Evolutionary conservation across 176 grass and related monocot species (phyloP).

Genomic region (Hsuehochloa calcarea): DNA sequence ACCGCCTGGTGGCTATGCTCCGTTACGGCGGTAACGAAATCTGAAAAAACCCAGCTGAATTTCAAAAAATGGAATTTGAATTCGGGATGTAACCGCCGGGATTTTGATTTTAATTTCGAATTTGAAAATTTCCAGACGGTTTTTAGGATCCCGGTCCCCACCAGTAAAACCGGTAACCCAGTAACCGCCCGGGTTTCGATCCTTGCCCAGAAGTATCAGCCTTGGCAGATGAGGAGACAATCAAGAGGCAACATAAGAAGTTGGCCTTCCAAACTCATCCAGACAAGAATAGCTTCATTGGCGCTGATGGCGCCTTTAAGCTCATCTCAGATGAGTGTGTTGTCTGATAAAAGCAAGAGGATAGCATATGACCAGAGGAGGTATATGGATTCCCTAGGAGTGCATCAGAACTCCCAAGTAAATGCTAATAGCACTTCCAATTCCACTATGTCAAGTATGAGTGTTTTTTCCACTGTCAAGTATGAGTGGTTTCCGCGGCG

Average conservation of each 20-base stretch:
- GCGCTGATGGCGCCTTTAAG: constrained; percentile 59
- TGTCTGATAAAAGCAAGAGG: constrained; percentile 57
- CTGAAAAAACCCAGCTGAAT: too few relatives aligned
- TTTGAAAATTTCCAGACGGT: too few relatives aligned
- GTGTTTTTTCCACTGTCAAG: constrained; percentile 9
- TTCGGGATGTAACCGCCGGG: too few relatives aligned
- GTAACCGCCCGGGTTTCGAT: too few relatives aligned
- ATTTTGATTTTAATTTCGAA: too few relatives aligned
- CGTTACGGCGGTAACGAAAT: too few relatives aligned
- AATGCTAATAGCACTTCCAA: constrained; percentile 17
- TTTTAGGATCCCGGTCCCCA: too few relatives aligned
- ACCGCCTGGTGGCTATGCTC: too few relatives aligned
- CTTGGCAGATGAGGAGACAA: constrained; percentile 43
- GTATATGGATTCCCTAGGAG: constrained; percentile 13
- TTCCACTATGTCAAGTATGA: background rate
- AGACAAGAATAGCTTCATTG: constrained; percentile 67
- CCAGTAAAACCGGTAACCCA: too few relatives aligned
- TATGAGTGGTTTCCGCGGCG: background rate
- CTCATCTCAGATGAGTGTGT: constrained; percentile 55
- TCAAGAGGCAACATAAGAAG: constrained; percentile 73
- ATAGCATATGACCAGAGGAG: constrained; percentile 47
- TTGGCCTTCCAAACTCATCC: constrained; percentile 70
- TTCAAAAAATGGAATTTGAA: too few relatives aligned
- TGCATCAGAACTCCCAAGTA: constrained; percentile 10
- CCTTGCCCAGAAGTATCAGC: constrained; percentile 36